Percentiles rank a stretch among this genome's conserved stretches.
phyloP scores from a whole-genome alignment of 768 basidiomycete species.

The Suillus ampliporus region DNA sequence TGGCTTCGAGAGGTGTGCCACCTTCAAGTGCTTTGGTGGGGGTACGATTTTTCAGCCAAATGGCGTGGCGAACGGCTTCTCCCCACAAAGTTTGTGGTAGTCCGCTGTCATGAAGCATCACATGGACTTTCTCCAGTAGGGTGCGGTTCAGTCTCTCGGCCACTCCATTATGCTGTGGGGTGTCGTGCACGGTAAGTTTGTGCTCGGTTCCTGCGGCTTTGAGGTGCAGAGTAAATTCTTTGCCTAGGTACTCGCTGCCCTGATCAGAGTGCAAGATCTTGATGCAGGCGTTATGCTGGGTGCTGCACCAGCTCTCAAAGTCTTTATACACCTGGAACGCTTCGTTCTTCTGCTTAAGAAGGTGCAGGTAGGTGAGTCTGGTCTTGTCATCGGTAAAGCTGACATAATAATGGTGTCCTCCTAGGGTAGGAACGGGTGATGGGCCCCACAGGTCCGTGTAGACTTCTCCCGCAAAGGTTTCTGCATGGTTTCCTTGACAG shows the following conservation, averaged over 20 bases:
- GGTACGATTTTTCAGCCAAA: conserved; percentile 20
- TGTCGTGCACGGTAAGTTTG: conserved; percentile 30
- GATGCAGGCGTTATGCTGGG: too few relatives aligned
- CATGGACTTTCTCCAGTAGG: conserved; percentile 24
- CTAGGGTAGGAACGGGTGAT: too few relatives aligned
- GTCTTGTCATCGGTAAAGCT: too few relatives aligned
- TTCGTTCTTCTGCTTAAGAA: too few relatives aligned
- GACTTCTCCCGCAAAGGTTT: too few relatives aligned
- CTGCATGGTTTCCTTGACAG: too few relatives aligned
- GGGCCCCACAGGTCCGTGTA: too few relatives aligned
- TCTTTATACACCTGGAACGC: too few relatives aligned
- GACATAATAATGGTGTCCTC: too few relatives aligned
- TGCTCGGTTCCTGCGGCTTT: conserved; percentile 23
- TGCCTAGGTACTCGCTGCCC: conserved; percentile 35
- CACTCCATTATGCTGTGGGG: conserved; percentile 44
- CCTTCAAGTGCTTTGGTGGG: conserved; percentile 2
- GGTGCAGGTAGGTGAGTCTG: too few relatives aligned
- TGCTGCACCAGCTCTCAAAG: too few relatives aligned
- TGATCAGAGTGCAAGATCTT: conserved; percentile 18
- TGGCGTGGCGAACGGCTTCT: conserved; percentile 30
- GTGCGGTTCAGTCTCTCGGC: conserved; percentile 38
- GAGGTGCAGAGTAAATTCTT: conserved; percentile 26
- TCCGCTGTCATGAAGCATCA: conserved; percentile 28
- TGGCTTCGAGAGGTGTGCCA: not conserved
- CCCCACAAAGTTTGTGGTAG: conserved; percentile 35